Evolutionary conservation across 176 grass and related monocot species (phyloP).

Genomic region (Zoysia pacifica): DNA sequence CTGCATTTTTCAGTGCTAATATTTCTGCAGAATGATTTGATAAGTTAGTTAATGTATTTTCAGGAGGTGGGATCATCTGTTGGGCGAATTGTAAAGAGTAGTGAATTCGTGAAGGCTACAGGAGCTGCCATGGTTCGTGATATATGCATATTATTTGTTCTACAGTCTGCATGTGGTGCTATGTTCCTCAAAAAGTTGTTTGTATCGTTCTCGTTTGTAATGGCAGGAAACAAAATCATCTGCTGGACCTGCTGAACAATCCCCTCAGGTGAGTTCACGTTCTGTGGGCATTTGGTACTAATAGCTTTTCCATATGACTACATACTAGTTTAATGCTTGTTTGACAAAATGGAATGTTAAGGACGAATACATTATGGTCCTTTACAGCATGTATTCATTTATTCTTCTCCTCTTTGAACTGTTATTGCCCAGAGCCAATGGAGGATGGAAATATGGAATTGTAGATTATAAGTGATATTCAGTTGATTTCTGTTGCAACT

Average conservation of each 20-base stretch:
- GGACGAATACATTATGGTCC: background rate
- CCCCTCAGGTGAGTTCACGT: constrained; percentile 47
- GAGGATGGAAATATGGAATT: background rate
- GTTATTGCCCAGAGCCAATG: background rate
- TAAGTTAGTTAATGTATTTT: constrained; percentile 21
- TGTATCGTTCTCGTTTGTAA: constrained; percentile 25
- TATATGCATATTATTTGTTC: constrained; percentile 1
- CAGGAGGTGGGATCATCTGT: constrained; percentile 44
- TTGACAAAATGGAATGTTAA: background rate
- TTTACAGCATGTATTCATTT: constrained; percentile 15
- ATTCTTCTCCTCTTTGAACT: constrained; percentile 15
- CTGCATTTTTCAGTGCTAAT: background rate
- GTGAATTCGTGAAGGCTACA: constrained; percentile 25
- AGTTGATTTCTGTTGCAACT: constrained; percentile 21
- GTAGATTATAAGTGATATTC: background rate
- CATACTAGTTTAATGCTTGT: background rate
- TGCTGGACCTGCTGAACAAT: constrained; percentile 38
- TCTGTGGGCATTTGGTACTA: constrained; percentile 11
- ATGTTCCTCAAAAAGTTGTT: constrained; percentile 9
- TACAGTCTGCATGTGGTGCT: background rate
- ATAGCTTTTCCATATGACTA: background rate
- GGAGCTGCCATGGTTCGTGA: constrained; percentile 44
- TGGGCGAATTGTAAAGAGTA: constrained; percentile 30
- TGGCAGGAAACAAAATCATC: constrained; percentile 53
- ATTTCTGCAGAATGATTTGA: constrained; percentile 11